Base-by-base conservation (phyloP, 148 eudicot genomes). In the Simmondsia chinensis region DNA sequence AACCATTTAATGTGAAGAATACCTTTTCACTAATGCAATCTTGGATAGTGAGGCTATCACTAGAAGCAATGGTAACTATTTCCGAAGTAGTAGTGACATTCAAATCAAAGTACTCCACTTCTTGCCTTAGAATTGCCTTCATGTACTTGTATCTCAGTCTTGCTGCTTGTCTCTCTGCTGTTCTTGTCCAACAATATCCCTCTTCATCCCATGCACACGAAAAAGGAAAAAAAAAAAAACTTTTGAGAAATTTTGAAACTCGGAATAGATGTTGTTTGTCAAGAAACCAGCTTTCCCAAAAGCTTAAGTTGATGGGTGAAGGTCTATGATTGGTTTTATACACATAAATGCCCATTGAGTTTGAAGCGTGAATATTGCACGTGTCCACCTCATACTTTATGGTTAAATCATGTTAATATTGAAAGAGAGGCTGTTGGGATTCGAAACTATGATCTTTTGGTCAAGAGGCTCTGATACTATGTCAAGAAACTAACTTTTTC, bases 121-220 rank as follows among this genome's bases (percentile, higher is more conserved):
- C 83, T 52, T 77, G 79, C 42, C 83, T 48, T 43, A 77, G 38
- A 7, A 72, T 61, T 27, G 83, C 79, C 41, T 77, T 73, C 5
- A 73, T 17, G 43, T 77, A 77, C 22, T 50, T 58, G 21, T 54
- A 32, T 35, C 83, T 55, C 66, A 77, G 57, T 45, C 64, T 54
- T 2, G 79, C 69, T 20, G 79, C 59, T 59, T 77, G 79, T 39
- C 73, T 73, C 59, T 64, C 83, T 14, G 70, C 73, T 8, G 83
- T 69, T 63, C 79, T 73, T 63, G 79, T 55, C 79, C 79, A 76
- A 39, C 83, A 76, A 65, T 68, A 76, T 14, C 83, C 83, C 73
- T 77, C 83, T 77, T 20, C 1, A 0, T 21, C 2, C 7, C n/a
- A 31, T 19, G 5, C 29, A 40, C 24, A 6, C 24, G 5, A 10